Evolutionary conservation across 2,329 filamentous ascomycete species (phyloP).

Genomic region (Phaeosphaeriaceae sp.): DNA sequence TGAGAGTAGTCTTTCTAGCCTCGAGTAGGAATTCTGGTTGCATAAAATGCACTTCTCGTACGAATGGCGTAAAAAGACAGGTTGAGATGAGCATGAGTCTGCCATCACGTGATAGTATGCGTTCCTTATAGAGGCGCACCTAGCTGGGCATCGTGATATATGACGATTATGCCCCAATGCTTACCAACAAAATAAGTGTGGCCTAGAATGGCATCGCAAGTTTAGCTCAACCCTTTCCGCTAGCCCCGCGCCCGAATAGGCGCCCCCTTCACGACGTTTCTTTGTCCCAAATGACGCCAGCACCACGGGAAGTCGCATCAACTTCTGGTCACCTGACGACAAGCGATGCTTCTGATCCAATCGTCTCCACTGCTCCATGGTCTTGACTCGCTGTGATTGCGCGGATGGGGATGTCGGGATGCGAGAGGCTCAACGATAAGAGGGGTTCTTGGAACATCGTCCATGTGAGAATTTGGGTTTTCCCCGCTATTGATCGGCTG

Average conservation of each 20-base stretch:
- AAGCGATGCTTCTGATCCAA: background rate
- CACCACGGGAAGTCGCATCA: background rate
- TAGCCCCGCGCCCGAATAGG: background rate
- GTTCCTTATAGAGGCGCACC: too few relatives aligned
- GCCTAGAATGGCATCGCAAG: background rate
- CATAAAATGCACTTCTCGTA: too few relatives aligned
- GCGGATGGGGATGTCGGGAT: background rate
- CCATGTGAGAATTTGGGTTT: background rate
- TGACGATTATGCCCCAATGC: too few relatives aligned
- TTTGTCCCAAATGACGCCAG: slow-evolving; percentile 7
- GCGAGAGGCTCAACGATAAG: slow-evolving; percentile 2
- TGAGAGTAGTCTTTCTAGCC: too few relatives aligned
- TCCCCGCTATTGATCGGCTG: slow-evolving; percentile 9
- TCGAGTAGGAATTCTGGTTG: too few relatives aligned
- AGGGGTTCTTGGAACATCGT: background rate
- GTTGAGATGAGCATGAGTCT: too few relatives aligned
- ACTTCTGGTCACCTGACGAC: slow-evolving; percentile 5
- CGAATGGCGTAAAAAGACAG: too few relatives aligned
- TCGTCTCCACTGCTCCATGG: background rate
- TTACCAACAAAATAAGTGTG: background rate
- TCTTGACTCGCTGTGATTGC: background rate
- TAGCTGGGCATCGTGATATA: background rate
- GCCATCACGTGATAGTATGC: too few relatives aligned
- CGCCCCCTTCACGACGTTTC: background rate
- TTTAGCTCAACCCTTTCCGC: background rate